These are phyloP conservation scores for Monilinia polystroma DNA, from an alignment of 2,329 filamentous ascomycete genomes.

Conservation along the genomic window DNA sequence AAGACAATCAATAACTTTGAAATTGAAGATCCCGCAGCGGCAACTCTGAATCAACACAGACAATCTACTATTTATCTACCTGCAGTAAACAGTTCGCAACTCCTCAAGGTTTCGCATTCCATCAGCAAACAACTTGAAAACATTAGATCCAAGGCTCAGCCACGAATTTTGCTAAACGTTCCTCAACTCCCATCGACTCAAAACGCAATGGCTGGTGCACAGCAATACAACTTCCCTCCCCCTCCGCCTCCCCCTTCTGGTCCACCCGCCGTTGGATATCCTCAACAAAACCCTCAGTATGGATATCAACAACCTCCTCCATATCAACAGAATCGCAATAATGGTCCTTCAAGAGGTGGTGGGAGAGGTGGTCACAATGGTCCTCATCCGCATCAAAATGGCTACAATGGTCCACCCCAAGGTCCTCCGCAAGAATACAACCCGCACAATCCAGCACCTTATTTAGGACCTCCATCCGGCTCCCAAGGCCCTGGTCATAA, in stretches of 20 bases:
- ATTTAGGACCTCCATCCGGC: conserved; percentile 40
- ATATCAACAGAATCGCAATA: conserved; percentile 37
- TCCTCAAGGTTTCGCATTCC: background rate
- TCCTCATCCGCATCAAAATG: conserved; percentile 35
- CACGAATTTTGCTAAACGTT: conserved; percentile 4
- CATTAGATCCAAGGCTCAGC: conserved; percentile 21
- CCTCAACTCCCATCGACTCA: conserved; percentile 1
- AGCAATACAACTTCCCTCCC: conserved; percentile 41
- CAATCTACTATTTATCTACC: background rate
- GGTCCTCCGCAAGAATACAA: conserved; percentile 33
- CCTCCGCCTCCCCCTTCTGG: conserved; percentile 39
- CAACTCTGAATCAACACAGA: background rate
- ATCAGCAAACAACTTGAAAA: conserved; percentile 10
- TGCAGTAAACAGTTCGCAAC: background rate
- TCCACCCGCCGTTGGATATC: conserved; percentile 35
- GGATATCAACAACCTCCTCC: conserved; percentile 36
- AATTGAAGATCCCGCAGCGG: background rate
- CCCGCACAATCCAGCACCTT: conserved; percentile 37
- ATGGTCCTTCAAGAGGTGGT: conserved; percentile 38
- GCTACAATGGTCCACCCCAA: conserved; percentile 32
- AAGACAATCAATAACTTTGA: background rate
- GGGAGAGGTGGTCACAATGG: conserved; percentile 37
- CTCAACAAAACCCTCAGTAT: conserved; percentile 36
- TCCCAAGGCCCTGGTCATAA: conserved; percentile 32
- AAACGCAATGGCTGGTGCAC: conserved; percentile 34